Base-by-base conservation (phyloP, 352 stramenopile species). In the Halophytophthora batemanensis region DNA sequence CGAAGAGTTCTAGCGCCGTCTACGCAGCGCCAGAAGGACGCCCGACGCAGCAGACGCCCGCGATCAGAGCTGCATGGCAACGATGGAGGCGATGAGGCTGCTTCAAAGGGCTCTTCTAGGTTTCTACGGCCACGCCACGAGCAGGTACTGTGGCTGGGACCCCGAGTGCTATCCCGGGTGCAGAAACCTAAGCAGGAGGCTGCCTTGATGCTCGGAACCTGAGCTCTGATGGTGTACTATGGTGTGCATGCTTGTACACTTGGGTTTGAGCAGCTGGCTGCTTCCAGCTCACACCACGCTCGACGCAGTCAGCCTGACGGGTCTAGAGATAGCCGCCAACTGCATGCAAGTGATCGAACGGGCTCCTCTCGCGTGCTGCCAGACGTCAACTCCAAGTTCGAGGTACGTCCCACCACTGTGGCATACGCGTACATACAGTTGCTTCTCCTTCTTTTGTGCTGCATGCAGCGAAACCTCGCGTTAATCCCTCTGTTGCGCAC, bases 311-410 rank as follows among this genome's bases (percentile, higher is more conserved):
- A 47, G 22, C 33, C n/a, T 44, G 15, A 49, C 14, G 12, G 8
- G n/a, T 7, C 23, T 6, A 12, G 41, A 55, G 14, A 2, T 36
- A 50, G 23, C 21, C 31, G 41, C 31, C 35, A 51, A 19, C 15
- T 31, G 2, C 29, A 17, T 15, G n/a, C 45, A 31, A 15, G 31
- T 41, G 37, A 3, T 3, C 41, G 25, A 13, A 3, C 14, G 31
- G 19, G 10, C 12, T 34, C 41, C 11, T 47, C 41, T n/a, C 17
- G 34, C 4, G 3, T 45, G 36, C 13, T 47, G 22, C 41, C 41
- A 36, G 68, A 75, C 28, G 70, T 82, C 31, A 73, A 77, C 45
- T 53, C 47, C 41, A 83, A 83, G 39, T 83, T 77, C 28, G 60
- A 76, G 66, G 72, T 78, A 39, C 40, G 15, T 8, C 6, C 35